Percentiles rank a stretch among this genome's conserved stretches.
Conservation (phyloP, 108 stramenopile genomes). For the Schizochytrium sp. region DNA sequence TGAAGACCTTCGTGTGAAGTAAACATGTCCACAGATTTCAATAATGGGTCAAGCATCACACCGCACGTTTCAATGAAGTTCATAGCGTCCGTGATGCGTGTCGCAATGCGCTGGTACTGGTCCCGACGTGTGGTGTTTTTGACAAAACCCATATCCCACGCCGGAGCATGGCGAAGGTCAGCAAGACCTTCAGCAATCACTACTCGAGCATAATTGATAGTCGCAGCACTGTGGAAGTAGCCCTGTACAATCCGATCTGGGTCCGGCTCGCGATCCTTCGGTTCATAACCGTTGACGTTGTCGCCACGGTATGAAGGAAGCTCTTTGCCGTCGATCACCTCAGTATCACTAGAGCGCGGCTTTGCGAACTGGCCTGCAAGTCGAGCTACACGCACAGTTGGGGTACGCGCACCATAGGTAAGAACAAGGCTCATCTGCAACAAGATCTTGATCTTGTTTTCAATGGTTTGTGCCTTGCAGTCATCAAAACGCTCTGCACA, state of each 20-base stretch:
- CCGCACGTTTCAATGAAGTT: slow-evolving; percentile 98
- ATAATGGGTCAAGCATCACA: slow-evolving; percentile 82
- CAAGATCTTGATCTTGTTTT: slow-evolving; percentile 67
- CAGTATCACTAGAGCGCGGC: slow-evolving; percentile 91
- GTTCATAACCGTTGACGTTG: slow-evolving; percentile 84
- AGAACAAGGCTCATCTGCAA: slow-evolving; percentile 88
- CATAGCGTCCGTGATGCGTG: slow-evolving; percentile 89
- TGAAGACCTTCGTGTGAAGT: slow-evolving; percentile 97
- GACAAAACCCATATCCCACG: slow-evolving; percentile 99
- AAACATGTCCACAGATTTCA: slow-evolving; percentile 91
- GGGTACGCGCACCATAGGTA: slow-evolving; percentile 94
- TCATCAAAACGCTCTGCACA: slow-evolving; percentile 93
- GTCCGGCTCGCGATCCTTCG: slow-evolving; percentile 73
- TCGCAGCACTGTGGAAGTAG: slow-evolving; percentile 86
- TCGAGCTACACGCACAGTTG: slow-evolving; percentile 94
- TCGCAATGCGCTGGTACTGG: slow-evolving; percentile 88
- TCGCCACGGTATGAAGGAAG: slow-evolving; percentile 96
- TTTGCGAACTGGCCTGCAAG: slow-evolving; percentile 99
- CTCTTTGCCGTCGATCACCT: slow-evolving; percentile 81
- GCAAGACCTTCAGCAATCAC: slow-evolving; percentile 95
- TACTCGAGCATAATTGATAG: slow-evolving; percentile 94
- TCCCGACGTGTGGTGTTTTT: slow-evolving; percentile 89
- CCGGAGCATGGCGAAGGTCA: slow-evolving; percentile 92
- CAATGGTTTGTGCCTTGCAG: slow-evolving; percentile 59
- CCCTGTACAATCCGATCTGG: slow-evolving; percentile 38